phyloP scores from a whole-genome alignment of 495 filamentous ascomycete genomes.

The Polyplosphaeria fusca region DNA sequence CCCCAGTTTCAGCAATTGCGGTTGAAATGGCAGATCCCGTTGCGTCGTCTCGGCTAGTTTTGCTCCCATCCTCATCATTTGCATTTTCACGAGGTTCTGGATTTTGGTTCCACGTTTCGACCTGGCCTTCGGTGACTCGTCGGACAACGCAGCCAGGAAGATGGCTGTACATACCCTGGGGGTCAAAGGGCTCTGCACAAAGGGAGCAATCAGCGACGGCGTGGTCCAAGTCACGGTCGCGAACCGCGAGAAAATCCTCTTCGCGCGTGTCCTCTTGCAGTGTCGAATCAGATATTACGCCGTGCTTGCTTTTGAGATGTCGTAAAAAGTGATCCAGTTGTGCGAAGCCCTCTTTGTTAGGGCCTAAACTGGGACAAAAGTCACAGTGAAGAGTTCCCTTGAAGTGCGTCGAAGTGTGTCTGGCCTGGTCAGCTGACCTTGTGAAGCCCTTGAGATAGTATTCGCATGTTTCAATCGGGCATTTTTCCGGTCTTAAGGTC shows the following conservation, averaged over 20 bases:
- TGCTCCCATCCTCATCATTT: too few relatives aligned
- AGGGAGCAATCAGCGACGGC: slow-evolving; percentile 2
- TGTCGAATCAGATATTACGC: too few relatives aligned
- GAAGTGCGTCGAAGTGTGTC: slow-evolving; percentile 24
- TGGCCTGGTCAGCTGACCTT: slow-evolving; percentile 6
- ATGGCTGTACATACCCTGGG: slow-evolving; percentile 29
- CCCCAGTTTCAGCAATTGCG: too few relatives aligned
- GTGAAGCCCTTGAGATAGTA: slow-evolving; percentile 25
- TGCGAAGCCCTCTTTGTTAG: not conserved
- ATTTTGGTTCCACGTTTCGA: too few relatives aligned
- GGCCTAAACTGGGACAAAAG: slow-evolving; percentile 26
- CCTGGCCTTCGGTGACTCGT: slow-evolving; percentile 1
- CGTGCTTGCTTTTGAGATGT: slow-evolving; percentile 22
- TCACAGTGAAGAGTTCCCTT: slow-evolving; percentile 22
- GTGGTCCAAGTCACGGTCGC: too few relatives aligned
- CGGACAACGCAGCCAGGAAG: slow-evolving; percentile 21
- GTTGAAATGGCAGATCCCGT: too few relatives aligned
- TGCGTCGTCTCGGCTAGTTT: too few relatives aligned
- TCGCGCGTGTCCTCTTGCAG: too few relatives aligned
- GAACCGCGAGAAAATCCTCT: too few relatives aligned
- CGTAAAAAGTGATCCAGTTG: slow-evolving; percentile 19
- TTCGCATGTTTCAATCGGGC: slow-evolving; percentile 25
- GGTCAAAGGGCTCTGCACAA: slow-evolving; percentile 21
- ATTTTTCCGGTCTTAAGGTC: slow-evolving; percentile 21
- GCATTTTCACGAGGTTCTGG: too few relatives aligned